Evolutionary conservation across 306 rosid species (phyloP), one percentile per base, ranked within the genome.

Genomic region (Casuarina cunninghamiana): DNA sequence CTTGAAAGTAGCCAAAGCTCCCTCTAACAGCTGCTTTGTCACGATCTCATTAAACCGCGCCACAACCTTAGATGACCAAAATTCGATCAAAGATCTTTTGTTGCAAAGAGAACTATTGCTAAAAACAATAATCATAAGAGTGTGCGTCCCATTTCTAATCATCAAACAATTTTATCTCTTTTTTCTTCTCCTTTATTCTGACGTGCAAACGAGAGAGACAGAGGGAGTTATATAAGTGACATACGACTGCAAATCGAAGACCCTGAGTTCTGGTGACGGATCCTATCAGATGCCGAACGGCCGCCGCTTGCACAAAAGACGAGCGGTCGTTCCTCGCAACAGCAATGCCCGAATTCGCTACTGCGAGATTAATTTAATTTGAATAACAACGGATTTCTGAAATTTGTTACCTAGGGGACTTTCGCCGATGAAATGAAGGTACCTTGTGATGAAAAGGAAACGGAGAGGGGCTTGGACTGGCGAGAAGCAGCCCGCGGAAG

Each of bases 31-130:
- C 37, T 66, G 93, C 83, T 82, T 95, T 42, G 97, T 95, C 69
- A 95, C 58, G 2, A 92, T 89, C 87, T 95, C 99, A 84, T 92
- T 95, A 82, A 95, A 95, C 78, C 97, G 90, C 2, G 97, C 96
- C 53, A 93, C 97, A 80, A 92, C 99, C 99, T 94, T 84, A 80
- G 53, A 66, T 39, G 62, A 53, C 21, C 16, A 44, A 54, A 65
- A 72, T 38, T 43, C 46, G 73, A 69, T 39, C 54, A 43, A 67
- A 43, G 65, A 49, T 44, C 50, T 39, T 32, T 70, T 68, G 32
- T 53, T 55, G 41, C 17, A 75, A 63, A 78, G 57, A 16, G 5
- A 58, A 58, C 65, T 21, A 58, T 21, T 58, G 65, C 65, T 6
- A 73, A 51, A 43, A 50, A 80, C 65, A 58, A 58, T 45, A 46